A percentile compares a stretch with the other conserved stretches of the same genome.
Conservation (phyloP, 768 basidiomycete species). For the Lactarius sp. region DNA sequence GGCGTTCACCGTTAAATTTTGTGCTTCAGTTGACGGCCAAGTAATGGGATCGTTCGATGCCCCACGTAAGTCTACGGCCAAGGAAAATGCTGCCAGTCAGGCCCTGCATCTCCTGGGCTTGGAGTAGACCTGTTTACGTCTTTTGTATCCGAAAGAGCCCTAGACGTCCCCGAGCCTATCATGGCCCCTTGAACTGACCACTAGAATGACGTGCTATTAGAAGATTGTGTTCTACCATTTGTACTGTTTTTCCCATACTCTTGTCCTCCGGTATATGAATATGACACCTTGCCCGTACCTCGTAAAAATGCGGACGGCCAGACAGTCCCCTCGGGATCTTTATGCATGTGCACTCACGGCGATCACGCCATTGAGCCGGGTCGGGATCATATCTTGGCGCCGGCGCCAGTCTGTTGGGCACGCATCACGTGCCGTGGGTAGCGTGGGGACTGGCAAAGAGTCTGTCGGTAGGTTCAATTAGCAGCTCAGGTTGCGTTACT, state of each 20-base stretch:
- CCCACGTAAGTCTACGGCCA: slow-evolving; percentile 37
- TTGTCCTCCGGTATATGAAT: background rate
- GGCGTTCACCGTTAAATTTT: background rate
- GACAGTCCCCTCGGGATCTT: too few relatives aligned
- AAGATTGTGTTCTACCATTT: background rate
- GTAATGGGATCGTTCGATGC: slow-evolving; percentile 46
- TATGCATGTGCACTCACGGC: too few relatives aligned
- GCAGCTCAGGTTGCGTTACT: background rate
- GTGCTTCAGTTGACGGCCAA: slow-evolving; percentile 13
- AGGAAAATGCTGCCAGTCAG: slow-evolving; percentile 33
- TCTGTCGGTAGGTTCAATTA: background rate
- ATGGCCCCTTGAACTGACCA: background rate
- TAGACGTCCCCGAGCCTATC: background rate
- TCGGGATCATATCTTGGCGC: slow-evolving; percentile 10
- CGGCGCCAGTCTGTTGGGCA: slow-evolving; percentile 9
- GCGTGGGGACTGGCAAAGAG: background rate
- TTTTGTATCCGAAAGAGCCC: background rate
- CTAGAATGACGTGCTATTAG: too few relatives aligned
- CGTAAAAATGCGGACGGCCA: background rate
- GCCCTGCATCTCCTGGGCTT: slow-evolving; percentile 28
- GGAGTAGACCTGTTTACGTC: background rate
- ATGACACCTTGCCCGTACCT: background rate
- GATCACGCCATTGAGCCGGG: slow-evolving; percentile 15
- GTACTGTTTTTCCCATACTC: background rate
- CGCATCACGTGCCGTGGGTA: background rate